Evolutionary conservation across 2,329 filamentous ascomycete species (phyloP).

Genomic region (Colletotrichum cordylinicola): DNA sequence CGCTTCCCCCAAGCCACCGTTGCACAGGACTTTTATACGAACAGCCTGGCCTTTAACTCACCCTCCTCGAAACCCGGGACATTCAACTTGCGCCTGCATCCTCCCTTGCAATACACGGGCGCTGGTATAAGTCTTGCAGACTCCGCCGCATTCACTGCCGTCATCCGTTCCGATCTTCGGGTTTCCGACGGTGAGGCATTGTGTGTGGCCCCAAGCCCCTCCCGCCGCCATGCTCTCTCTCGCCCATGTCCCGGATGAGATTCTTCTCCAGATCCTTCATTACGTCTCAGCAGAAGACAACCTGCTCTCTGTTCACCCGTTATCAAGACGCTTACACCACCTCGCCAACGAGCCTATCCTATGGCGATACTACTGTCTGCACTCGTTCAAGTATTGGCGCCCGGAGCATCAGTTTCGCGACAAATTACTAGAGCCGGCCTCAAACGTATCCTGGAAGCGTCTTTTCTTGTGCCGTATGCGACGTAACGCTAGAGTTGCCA

Average conservation of each 20-base stretch:
- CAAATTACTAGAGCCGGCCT: conserved; percentile 59
- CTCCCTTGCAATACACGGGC: not conserved
- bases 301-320: conserved; percentile 51
- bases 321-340: conserved; percentile 68
- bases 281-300: conserved; percentile 64
- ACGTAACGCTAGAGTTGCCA: conserved; percentile 56
- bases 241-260: conserved; percentile 76
- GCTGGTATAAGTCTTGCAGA: not conserved
- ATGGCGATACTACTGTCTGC: conserved; percentile 79
- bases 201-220: not conserved
- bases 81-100: not conserved
- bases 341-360: conserved; percentile 76
- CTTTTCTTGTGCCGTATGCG: conserved; percentile 65
- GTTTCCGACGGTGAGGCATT: not conserved
- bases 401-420: conserved; percentile 62
- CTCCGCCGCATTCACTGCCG: not conserved
- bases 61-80: not conserved
- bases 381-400: conserved; percentile 78
- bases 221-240: conserved; percentile 38
- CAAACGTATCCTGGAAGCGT: conserved; percentile 74
- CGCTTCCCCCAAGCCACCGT: not conserved
- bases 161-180: not conserved
- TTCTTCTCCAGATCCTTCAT: conserved; percentile 79
- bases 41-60: not conserved
- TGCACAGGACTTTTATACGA: not conserved